A percentile compares a stretch with the other conserved stretches of the same genome.
phyloP scores from a whole-genome alignment of 306 rosid species.

The Lathyrus sativus region DNA sequence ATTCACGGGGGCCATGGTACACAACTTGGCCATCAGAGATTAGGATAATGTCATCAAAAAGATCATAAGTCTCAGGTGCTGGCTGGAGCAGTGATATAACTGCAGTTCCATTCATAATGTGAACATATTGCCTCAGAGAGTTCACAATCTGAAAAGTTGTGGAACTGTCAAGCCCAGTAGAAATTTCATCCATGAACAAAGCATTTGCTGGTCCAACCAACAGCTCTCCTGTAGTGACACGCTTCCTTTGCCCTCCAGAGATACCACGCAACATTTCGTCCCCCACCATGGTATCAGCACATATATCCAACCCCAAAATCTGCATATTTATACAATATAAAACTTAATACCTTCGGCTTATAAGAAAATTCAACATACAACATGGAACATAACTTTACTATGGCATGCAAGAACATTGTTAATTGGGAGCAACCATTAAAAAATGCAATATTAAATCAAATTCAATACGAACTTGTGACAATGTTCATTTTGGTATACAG shows the following conservation, averaged over 20 bases:
- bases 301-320: conserved; percentile 84
- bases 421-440: neutral
- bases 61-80: conserved; percentile 63
- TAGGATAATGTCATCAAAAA: conserved; percentile 62
- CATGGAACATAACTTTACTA: neutral
- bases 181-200: conserved; percentile 66
- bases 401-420: neutral
- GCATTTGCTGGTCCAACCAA: conserved; percentile 63
- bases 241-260: conserved; percentile 94
- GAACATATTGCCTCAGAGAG: conserved; percentile 50
- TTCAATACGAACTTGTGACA: too few species aligned
- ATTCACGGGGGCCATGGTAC: conserved; percentile 62
- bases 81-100: conserved; percentile 63
- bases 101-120: conserved; percentile 55
- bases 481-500: too few species aligned
- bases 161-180: conserved; percentile 68
- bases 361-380: neutral
- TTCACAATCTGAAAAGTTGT: conserved; percentile 62
- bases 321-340: conserved; percentile 27
- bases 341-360: conserved; percentile 20
- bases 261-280: conserved; percentile 90
- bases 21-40: conserved; percentile 61
- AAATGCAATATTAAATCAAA: neutral
- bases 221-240: conserved; percentile 79
- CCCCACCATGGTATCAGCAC: conserved; percentile 88